Percentiles rank a stretch among this genome's conserved stretches.
These are phyloP conservation scores for Hypericum androsaemum DNA, from an alignment of 345 rosid genomes.

Conservation along the genomic window DNA sequence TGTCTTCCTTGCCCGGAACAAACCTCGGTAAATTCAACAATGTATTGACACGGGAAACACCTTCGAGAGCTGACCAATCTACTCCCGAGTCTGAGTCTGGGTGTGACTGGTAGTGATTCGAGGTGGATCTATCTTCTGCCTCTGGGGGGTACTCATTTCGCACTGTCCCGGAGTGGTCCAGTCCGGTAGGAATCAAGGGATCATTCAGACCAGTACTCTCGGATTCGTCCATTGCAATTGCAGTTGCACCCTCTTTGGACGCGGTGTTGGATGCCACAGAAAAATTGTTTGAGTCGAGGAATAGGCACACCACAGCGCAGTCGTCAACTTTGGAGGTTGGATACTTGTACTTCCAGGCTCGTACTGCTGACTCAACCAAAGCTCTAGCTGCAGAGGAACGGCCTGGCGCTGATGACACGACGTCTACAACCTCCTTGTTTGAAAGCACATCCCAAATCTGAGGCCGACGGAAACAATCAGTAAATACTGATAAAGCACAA, in stretches of 20 bases:
- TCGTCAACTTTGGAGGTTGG: slow-evolving; percentile 92
- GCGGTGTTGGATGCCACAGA: slow-evolving; percentile 35
- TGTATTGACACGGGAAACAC: slow-evolving; percentile 87
- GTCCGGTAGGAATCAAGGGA: slow-evolving; percentile 17
- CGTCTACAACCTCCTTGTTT: slow-evolving; percentile 73
- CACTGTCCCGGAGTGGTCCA: slow-evolving; percentile 31
- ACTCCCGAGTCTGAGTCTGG: slow-evolving; percentile 33
- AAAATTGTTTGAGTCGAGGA: slow-evolving; percentile 42
- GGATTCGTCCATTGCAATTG: slow-evolving; percentile 12
- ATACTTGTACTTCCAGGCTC: slow-evolving; percentile 87
- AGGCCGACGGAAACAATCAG: not conserved
- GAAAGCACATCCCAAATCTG: slow-evolving; percentile 98
- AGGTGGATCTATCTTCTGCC: slow-evolving; percentile 28
- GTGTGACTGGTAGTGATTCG: slow-evolving; percentile 33
- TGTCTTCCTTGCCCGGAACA: slow-evolving; percentile 49
- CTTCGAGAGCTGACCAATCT: slow-evolving; percentile 93
- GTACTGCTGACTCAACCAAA: slow-evolving; percentile 74
- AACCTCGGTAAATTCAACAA: slow-evolving; percentile 70
- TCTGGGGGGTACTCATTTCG: slow-evolving; percentile 31
- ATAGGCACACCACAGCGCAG: slow-evolving; percentile 95
- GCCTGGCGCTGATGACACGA: slow-evolving; percentile 59
- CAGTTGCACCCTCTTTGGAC: not conserved
- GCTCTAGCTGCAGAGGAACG: slow-evolving; percentile 72
- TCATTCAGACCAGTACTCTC: slow-evolving; percentile 19
- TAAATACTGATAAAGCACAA: not conserved